Conservation (phyloP, 495 filamentous ascomycete genomes). For the Penicillium maclennaniae region DNA sequence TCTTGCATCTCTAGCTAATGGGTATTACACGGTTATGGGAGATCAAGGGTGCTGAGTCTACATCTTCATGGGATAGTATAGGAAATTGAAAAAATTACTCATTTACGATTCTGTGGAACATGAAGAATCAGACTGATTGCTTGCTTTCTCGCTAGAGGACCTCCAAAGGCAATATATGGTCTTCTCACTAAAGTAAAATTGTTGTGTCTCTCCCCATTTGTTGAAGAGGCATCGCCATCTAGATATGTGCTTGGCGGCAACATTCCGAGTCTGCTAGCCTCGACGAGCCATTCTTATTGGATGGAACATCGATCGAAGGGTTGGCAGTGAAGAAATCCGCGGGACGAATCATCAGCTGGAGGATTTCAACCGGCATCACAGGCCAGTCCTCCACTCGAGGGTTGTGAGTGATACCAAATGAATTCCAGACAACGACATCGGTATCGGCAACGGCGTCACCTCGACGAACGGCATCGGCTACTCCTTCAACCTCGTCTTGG, state of each 20-base stretch:
- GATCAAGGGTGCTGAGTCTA: too few species aligned
- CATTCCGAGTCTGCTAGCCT: conserved; percentile 41
- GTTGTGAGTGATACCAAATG: conserved; percentile 64
- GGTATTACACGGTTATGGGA: too few species aligned
- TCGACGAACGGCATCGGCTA: conserved; percentile 51
- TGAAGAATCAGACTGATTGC: background rate
- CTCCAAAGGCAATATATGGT: background rate
- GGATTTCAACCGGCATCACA: conserved; percentile 61
- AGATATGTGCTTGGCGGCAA: conserved; percentile 36
- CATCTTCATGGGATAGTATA: too few species aligned
- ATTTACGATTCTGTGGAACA: background rate
- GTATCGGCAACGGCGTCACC: conserved; percentile 51
- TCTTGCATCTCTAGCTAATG: too few species aligned
- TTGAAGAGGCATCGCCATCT: background rate
- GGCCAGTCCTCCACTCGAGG: conserved; percentile 62
- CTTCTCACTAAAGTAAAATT: background rate
- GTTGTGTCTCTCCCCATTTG: background rate
- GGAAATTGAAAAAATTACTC: too few species aligned
- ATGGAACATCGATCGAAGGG: conserved; percentile 70
- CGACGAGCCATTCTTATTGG: conserved; percentile 50
- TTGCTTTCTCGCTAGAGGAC: background rate
- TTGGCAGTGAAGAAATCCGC: conserved; percentile 74
- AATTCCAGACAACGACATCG: conserved; percentile 47
- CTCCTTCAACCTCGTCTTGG: conserved; percentile 53
- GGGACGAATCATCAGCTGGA: conserved; percentile 65